A percentile compares a stretch with the other conserved stretches of the same genome.
These are phyloP conservation scores for Saccharomycopsis sp. DNA, from an alignment of 805 yeast species.

Conservation along the genomic window DNA sequence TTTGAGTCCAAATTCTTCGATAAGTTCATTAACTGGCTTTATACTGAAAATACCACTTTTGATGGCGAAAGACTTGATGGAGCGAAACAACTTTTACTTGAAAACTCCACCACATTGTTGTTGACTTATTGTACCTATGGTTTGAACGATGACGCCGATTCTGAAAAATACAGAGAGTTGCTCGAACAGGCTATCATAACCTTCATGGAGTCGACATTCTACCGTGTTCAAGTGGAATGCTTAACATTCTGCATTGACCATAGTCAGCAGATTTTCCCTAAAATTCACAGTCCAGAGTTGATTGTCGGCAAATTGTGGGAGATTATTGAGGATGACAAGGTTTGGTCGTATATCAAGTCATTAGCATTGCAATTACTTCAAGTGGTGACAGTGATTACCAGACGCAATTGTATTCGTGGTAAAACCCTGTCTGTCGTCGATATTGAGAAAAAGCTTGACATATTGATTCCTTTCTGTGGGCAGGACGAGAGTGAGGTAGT, in stretches of 20 bases:
- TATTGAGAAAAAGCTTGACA: constrained; percentile 24
- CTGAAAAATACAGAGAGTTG: background rate
- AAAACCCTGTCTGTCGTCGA: constrained; percentile 23
- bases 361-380: constrained; percentile 33
- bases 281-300: background rate
- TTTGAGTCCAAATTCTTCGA: constrained; percentile 13
- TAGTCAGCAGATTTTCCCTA: background rate
- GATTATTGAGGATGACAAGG: constrained; percentile 24
- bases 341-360: constrained; percentile 43
- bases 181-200: background rate
- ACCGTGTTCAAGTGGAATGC: background rate
- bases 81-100: constrained; percentile 41
- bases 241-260: background rate
- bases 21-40: constrained; percentile 32
- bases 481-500: constrained; percentile 38
- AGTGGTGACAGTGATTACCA: constrained; percentile 5
- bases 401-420: background rate
- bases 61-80: constrained; percentile 35
- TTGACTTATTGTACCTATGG: constrained; percentile 19
- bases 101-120: constrained; percentile 29
- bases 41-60: constrained; percentile 24
- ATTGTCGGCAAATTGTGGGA: constrained; percentile 22
- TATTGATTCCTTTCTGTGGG: constrained; percentile 29
- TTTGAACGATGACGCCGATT: background rate
- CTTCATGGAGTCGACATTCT: background rate